Evolutionary conservation across 768 basidiomycete genomes (phyloP).

Genomic region (Glaciozyma martinii): DNA sequence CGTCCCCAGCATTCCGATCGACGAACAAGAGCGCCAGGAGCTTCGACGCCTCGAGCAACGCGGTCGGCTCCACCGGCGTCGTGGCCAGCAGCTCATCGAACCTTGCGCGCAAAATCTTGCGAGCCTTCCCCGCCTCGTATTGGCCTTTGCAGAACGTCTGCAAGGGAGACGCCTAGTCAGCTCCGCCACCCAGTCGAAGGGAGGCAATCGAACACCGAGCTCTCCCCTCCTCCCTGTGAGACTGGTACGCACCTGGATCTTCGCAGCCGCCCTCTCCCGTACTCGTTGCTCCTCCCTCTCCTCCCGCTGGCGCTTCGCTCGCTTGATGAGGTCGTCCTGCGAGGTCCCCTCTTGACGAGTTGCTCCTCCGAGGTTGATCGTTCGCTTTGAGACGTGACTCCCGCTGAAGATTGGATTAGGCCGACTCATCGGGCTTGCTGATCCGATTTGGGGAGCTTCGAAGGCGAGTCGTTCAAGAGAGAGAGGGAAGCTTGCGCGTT

Average conservation of each 20-base stretch:
- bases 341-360: not conserved
- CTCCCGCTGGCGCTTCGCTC: constrained; percentile 11
- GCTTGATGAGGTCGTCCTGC: not conserved
- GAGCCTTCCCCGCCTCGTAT: not conserved
- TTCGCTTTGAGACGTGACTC: not conserved
- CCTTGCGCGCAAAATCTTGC: not conserved
- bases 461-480: too few species aligned
- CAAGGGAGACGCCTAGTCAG: not conserved
- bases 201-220: not conserved
- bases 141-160: constrained; percentile 8
- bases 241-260: constrained; percentile 15
- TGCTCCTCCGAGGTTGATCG: not conserved
- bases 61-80: not conserved
- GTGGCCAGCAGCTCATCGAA: constrained; percentile 12
- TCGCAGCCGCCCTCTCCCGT: not conserved
- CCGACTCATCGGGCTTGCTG: too few species aligned
- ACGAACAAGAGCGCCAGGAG: constrained; percentile 8
- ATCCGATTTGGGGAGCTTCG: too few species aligned
- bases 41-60: constrained; percentile 6
- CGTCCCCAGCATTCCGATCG: not conserved
- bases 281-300: constrained; percentile 7
- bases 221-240: not conserved
- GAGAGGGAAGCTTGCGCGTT: too few species aligned
- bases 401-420: not conserved
- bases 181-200: not conserved